A percentile compares a stretch with the other conserved stretches of the same genome.
Evolutionary conservation across 306 rosid genomes (phyloP).

Genomic region (Heteromeles arbutifolia): DNA sequence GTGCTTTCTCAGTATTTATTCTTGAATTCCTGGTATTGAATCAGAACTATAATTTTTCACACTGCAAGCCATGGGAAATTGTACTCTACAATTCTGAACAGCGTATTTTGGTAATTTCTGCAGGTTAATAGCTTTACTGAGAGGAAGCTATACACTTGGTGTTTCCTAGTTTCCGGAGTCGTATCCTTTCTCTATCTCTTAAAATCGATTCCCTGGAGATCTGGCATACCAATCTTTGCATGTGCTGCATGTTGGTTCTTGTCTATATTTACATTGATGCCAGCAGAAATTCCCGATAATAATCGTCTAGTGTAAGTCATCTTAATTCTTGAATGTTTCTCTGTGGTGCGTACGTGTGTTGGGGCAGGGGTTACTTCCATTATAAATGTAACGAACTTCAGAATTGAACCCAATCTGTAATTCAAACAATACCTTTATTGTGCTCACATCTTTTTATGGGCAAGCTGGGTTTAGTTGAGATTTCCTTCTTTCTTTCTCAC

Average conservation of each 20-base stretch:
- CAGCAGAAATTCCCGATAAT: slow-evolving; percentile 92
- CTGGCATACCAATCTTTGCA: slow-evolving; percentile 59
- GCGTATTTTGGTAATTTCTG: slow-evolving; percentile 16
- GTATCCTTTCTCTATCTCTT: slow-evolving; percentile 45
- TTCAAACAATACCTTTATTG: not conserved
- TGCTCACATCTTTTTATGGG: not conserved
- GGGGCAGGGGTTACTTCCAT: not conserved
- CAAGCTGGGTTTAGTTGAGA: not conserved
- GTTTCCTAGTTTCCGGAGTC: slow-evolving; percentile 58
- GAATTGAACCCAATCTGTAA: not conserved
- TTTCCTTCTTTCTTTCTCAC: not conserved
- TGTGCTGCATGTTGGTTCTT: slow-evolving; percentile 67
- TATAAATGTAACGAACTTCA: not conserved
- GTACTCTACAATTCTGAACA: slow-evolving; percentile 23
- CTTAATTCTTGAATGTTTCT: slow-evolving; percentile 7
- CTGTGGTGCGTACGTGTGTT: not conserved
- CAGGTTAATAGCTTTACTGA: slow-evolving; percentile 83
- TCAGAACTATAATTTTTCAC: slow-evolving; percentile 8
- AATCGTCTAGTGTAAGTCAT: slow-evolving; percentile 67
- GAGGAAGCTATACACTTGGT: slow-evolving; percentile 83
- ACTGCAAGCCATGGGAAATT: slow-evolving; percentile 15
- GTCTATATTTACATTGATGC: slow-evolving; percentile 84
- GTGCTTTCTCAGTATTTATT: slow-evolving; percentile 52
- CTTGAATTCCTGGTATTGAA: slow-evolving; percentile 73
- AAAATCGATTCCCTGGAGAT: slow-evolving; percentile 70